Conservation (phyloP, 495 filamentous ascomycete genomes). For the Platismatia glauca region DNA sequence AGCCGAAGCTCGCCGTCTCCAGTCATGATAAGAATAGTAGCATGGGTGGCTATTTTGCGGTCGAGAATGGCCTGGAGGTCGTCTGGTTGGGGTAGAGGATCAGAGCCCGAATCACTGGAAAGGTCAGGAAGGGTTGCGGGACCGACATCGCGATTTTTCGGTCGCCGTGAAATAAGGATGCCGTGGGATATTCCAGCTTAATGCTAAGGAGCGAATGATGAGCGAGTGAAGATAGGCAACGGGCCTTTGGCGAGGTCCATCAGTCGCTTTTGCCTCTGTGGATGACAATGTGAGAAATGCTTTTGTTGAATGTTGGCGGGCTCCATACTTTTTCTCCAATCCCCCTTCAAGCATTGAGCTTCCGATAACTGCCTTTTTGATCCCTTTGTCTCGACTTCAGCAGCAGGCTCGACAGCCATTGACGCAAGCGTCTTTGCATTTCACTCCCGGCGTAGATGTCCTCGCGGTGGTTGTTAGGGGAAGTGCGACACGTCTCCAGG, state of each 20-base stretch:
- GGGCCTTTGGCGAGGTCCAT: background rate
- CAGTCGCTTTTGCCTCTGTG: background rate
- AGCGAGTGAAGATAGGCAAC: background rate
- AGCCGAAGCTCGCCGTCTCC: background rate
- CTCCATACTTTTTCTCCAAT: background rate
- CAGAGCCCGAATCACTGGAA: background rate
- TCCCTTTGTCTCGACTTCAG: background rate
- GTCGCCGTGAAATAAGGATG: no score
- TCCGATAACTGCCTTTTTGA: slow-evolving; percentile 3
- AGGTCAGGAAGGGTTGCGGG: background rate
- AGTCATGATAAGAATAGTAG: background rate
- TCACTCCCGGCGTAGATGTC: background rate
- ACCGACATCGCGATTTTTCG: background rate
- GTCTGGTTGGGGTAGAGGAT: background rate
- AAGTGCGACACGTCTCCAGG: background rate
- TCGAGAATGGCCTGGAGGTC: background rate
- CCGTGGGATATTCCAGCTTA: background rate
- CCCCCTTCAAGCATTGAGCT: background rate
- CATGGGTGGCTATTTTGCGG: background rate
- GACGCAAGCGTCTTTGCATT: background rate
- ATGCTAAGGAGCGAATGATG: background rate
- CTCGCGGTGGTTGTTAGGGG: background rate
- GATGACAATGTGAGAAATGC: background rate
- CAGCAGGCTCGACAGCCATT: slow-evolving; percentile 3
- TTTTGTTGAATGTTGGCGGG: background rate